Percentiles rank a stretch among this genome's conserved stretches.
These are phyloP conservation scores for Acer saccharum DNA, from an alignment of 345 rosid species.

Conservation along the genomic window DNA sequence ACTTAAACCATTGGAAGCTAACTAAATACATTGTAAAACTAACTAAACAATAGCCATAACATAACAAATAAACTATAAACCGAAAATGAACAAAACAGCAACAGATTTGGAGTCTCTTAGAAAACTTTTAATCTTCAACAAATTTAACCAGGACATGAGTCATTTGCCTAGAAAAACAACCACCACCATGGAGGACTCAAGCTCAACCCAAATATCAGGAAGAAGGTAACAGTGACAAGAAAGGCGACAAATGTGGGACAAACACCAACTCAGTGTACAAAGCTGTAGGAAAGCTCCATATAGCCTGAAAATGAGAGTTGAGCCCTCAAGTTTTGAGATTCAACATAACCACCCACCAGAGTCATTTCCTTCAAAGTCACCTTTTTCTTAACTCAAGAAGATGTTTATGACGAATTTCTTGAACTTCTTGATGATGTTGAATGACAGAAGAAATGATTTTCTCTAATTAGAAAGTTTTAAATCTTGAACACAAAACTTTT, in stretches of 20 bases:
- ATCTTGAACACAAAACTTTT: no score
- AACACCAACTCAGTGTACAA: conserved; percentile 38
- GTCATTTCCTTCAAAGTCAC: conserved; percentile 41
- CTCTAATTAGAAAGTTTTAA: no score
- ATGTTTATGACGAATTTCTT: conserved; percentile 15
- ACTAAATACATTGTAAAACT: no score
- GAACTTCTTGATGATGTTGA: no score
- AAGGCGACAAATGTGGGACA: conserved; percentile 53
- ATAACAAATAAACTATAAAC: no score
- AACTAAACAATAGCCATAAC: no score
- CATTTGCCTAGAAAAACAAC: conserved; percentile 32
- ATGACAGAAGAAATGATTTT: no score
- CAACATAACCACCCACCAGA: conserved; percentile 24
- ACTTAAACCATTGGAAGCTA: no score
- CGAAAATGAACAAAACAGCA: no score
- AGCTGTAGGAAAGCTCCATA: conserved; percentile 36
- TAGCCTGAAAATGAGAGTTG: conserved; percentile 43
- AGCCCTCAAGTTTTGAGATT: conserved; percentile 44
- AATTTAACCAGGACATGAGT: conserved; percentile 23
- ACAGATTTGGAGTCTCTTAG: no score
- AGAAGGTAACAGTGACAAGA: conserved; percentile 42
- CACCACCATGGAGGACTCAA: conserved; percentile 18
- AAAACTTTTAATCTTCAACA: no score
- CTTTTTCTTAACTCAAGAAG: conserved; percentile 27
- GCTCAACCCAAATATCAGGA: conserved; percentile 47